phyloP scores from a whole-genome alignment of 495 filamentous ascomycete genomes.

The Aspergillus ellipticus region DNA sequence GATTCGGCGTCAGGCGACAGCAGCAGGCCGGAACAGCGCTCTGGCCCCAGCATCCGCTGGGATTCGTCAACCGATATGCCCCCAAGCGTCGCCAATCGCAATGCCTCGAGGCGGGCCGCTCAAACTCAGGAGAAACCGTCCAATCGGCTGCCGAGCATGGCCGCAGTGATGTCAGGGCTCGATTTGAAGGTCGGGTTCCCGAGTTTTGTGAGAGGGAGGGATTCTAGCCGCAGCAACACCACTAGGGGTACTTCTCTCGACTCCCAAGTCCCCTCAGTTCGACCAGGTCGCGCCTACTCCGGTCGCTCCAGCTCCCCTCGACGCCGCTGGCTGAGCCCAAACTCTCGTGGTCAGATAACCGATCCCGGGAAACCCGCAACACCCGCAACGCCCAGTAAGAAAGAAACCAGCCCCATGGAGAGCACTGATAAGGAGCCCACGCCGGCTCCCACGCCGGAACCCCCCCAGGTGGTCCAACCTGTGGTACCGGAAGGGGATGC shows the following conservation, averaged over 20 bases:
- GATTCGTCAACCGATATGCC: slow-evolving; percentile 21
- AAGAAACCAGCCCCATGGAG: slow-evolving; percentile 52
- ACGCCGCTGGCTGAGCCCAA: slow-evolving; percentile 36
- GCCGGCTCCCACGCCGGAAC: slow-evolving; percentile 20
- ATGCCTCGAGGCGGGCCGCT: slow-evolving; percentile 11
- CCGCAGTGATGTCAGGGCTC: slow-evolving; percentile 39
- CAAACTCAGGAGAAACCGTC: slow-evolving; percentile 21
- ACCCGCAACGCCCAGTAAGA: slow-evolving; percentile 37
- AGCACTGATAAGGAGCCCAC: slow-evolving; percentile 51
- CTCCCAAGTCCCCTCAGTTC: slow-evolving; percentile 58
- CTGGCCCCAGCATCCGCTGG: slow-evolving; percentile 22
- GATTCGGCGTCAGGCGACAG: slow-evolving; percentile 4
- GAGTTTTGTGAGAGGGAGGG: slow-evolving; percentile 38
- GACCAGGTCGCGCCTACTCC: too few species aligned
- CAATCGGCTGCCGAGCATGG: slow-evolving; percentile 26
- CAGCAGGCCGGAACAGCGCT: slow-evolving; percentile 6
- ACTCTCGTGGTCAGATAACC: slow-evolving; percentile 26
- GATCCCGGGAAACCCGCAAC: slow-evolving; percentile 30
- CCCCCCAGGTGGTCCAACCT: slow-evolving; percentile 30
- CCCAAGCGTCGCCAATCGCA: slow-evolving; percentile 10
- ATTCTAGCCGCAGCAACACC: slow-evolving; percentile 45
- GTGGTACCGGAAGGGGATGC: slow-evolving; percentile 30
- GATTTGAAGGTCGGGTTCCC: slow-evolving; percentile 32
- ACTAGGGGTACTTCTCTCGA: slow-evolving; percentile 51
- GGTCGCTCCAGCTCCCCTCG: slow-evolving; percentile 59